A percentile compares a stretch with the other conserved stretches of the same genome.
These are phyloP conservation scores for Ajuga chamaepitys DNA, from an alignment of 257 asterid genomes.

Conservation along the genomic window DNA sequence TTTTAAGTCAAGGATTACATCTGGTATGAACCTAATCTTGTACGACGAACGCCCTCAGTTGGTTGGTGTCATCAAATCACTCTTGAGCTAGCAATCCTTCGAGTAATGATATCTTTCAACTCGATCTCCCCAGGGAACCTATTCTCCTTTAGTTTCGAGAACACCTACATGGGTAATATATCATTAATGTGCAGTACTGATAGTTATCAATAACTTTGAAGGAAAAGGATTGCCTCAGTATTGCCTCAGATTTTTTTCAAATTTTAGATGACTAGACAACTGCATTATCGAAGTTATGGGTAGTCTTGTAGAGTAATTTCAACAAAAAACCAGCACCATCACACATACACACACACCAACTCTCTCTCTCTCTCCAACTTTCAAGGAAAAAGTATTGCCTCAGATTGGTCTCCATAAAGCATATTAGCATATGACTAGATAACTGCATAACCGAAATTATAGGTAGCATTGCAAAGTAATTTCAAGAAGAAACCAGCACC, in stretches of 20 bases:
- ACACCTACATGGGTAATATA: slow-evolving; percentile 41
- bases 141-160: slow-evolving; percentile 68
- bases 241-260: too few relatives aligned
- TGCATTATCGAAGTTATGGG: not conserved
- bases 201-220: not conserved
- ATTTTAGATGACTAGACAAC: too few relatives aligned
- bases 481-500: not conserved
- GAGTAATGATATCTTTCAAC: slow-evolving; percentile 66
- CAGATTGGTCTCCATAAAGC: too few relatives aligned
- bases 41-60: slow-evolving; percentile 35
- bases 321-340: not conserved
- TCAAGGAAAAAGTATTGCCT: too few relatives aligned
- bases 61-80: slow-evolving; percentile 40
- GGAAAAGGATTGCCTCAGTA: not conserved
- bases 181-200: not conserved
- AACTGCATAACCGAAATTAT: not conserved
- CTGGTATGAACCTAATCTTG: slow-evolving; percentile 3
- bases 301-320: not conserved
- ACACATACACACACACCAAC: not conserved
- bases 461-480: not conserved
- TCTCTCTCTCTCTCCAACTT: not conserved
- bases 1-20: not conserved
- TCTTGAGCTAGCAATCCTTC: slow-evolving; percentile 55
- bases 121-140: slow-evolving; percentile 95
- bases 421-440: not conserved